A percentile compares a stretch with the other conserved stretches of the same genome.
Evolutionary conservation across 352 stramenopile species (phyloP).

Genomic region (Phytophthora pseudosyringae): DNA sequence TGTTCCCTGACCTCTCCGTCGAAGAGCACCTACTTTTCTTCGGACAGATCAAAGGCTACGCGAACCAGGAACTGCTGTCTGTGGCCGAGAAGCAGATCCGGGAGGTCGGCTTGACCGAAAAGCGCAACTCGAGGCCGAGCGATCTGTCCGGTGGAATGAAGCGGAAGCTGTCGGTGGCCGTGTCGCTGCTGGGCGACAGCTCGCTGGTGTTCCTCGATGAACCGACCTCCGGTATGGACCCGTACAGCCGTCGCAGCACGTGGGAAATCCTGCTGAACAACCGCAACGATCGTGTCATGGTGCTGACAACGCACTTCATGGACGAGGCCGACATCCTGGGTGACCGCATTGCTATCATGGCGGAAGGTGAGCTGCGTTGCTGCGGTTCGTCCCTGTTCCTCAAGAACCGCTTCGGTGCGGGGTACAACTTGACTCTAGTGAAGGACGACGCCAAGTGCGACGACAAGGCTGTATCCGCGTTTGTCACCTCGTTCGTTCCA

Average conservation of each 20-base stretch:
- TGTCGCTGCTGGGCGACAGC: slow-evolving; percentile 84
- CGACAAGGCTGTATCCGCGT: slow-evolving; percentile 30
- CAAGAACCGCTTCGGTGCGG: slow-evolving; percentile 68
- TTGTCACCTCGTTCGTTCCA: slow-evolving; percentile 39
- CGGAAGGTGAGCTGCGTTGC: slow-evolving; percentile 64
- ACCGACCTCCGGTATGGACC: slow-evolving; percentile 95
- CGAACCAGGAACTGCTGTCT: slow-evolving; percentile 32
- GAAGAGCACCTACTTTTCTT: slow-evolving; percentile 72
- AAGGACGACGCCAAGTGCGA: slow-evolving; percentile 45
- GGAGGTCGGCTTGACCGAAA: slow-evolving; percentile 66
- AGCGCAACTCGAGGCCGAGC: slow-evolving; percentile 45
- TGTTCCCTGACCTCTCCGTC: slow-evolving; percentile 73
- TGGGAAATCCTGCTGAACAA: slow-evolving; percentile 64
- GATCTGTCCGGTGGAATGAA: slow-evolving; percentile 90
- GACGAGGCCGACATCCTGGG: slow-evolving; percentile 86
- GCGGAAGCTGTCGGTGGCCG: slow-evolving; percentile 87
- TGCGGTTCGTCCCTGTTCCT: slow-evolving; percentile 47
- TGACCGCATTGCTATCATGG: slow-evolving; percentile 85
- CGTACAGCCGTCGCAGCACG: slow-evolving; percentile 93
- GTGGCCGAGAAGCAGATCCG: slow-evolving; percentile 46
- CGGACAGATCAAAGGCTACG: slow-evolving; percentile 55
- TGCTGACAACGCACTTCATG: slow-evolving; percentile 96
- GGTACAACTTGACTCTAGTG: slow-evolving; percentile 68
- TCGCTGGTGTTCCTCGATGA: slow-evolving; percentile 87
- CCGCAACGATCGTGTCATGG: slow-evolving; percentile 10